Evolutionary conservation across 2,329 filamentous ascomycete genomes (phyloP), one percentile per base, ranked within the genome.

Genomic region (Monilinia polystroma): DNA sequence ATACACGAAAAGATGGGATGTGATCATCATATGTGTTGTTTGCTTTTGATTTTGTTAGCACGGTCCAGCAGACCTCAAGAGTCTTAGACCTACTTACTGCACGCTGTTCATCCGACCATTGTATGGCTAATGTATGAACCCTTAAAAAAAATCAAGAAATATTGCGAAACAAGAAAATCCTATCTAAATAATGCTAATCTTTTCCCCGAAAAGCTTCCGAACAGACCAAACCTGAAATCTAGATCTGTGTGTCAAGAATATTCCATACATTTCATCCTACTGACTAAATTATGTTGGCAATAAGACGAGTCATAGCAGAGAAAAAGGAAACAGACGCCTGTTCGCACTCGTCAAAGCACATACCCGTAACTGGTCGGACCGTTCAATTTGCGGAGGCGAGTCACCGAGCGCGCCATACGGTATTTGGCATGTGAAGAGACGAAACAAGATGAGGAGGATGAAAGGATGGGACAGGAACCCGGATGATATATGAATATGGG

Each of bases 371-470:
- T 43, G 57, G 57, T 23, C 56, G 56, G 56, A 47, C 56, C 43
- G 57, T 59, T 59, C 55, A 43, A 43, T 57, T 35, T 59, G 57
- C 57, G 57, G 57, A 59, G 56, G 56, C 26, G 56, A 59, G 41
- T 26, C 57, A 59, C 43, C 57, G 57, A 49, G 23, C 11, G 32
- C 43, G 45, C 57, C 43, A 20, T 60, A 18, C 57, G 43, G 57
- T 49, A 60, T 60, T 29, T 60, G 43, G 43, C 57, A 60, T 60
- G 20, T 47, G 56, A 59, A 35, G 18, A 35, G 57, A 35, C 41
- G 41, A 58, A 47, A 47, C 18, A 18, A 23, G 49, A 52, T 52
- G 23, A 35, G 32, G 32, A 35, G 23, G 47, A 49, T 49, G 47
- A 18, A 47, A 20, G 45, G 45, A 49, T 49, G 47, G 20, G 43